These are phyloP conservation scores for Camelina laxa DNA, from an alignment of 345 rosid species.

Conservation along the genomic window DNA sequence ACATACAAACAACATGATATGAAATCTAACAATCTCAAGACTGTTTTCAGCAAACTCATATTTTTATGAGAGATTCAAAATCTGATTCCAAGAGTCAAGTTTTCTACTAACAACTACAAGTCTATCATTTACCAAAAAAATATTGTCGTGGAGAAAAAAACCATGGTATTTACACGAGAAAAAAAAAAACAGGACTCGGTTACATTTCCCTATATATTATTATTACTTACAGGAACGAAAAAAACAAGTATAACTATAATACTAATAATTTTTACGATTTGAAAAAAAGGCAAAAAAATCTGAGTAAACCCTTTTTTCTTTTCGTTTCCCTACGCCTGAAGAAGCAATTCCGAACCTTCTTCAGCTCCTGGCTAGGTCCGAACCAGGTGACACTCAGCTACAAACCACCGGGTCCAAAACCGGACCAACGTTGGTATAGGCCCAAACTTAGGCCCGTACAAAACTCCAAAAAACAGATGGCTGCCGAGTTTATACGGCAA, in stretches of 20 bases:
- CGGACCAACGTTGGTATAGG: conserved; percentile 15
- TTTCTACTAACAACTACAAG: background rate
- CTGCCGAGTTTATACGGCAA: conserved; percentile 5
- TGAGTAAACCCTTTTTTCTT: conserved; percentile 2
- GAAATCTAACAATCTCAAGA: background rate
- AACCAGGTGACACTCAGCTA: conserved; percentile 5
- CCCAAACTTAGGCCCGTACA: conserved; percentile 27
- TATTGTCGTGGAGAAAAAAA: background rate
- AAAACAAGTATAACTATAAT: background rate
- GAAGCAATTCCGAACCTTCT: conserved; percentile 28
- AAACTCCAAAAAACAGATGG: conserved; percentile 12
- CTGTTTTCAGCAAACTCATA: background rate
- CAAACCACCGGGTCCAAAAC: conserved; percentile 7
- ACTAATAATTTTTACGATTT: conserved; percentile 18
- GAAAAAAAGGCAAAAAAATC: conserved; percentile 33
- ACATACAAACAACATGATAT: background rate
- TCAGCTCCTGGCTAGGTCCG: conserved; percentile 13
- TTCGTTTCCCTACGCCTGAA: conserved; percentile 10
- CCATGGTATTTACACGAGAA: conserved; percentile 36
- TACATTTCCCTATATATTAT: conserved; percentile 29
- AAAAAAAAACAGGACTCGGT: background rate
- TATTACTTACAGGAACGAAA: conserved; percentile 18
- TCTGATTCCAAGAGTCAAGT: background rate
- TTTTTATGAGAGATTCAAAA: background rate
- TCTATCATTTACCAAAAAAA: background rate